Base-by-base conservation (phyloP, 306 rosid genomes). In the Echinosophora koreensis region DNA sequence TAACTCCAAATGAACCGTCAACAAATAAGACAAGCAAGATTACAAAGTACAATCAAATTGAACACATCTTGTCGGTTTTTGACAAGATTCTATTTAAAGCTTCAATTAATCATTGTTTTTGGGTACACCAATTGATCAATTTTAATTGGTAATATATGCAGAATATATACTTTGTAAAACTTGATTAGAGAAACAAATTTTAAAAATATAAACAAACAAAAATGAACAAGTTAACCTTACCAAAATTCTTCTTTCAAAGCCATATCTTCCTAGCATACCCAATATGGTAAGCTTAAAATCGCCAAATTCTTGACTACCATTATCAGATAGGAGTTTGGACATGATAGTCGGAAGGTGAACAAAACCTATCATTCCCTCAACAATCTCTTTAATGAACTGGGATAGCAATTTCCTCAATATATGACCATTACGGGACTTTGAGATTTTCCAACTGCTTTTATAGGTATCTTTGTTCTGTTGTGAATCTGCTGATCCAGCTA, bases 231-330 rank as follows among this genome's bases (percentile, higher is more conserved):
- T 76, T 34, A 59, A 50, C 16, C 35, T 51, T 90, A 95, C 98
- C 97, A 95, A 97, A 79, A 92, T 95, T 92, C 97, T 89, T 82
- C 94, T 89, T 89, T 95, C 99, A 22, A 95, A 95, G 80, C 97
- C 97, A 80, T 90, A 92, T 28, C 91, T 92, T 85, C 92, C 97
- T 1, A 95, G 94, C 97, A 95, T 89, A 35, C 99, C 99, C 89
- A 95, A 83, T 80, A 95, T 89, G 66, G 99, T 92, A 74, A 87
- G 86, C 71, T 95, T 95, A 67, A 92, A 95, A 89, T 92, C 97
- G 13, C 99, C 99, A 81, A 92, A 95, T 78, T 95, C 99, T 83
- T 91, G 97, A 83, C 82, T 84, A 58, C 99, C 93, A 73, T 95
- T 92, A 79, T 92, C 97, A 85, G 97, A 88, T 38, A 92, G 97